phyloP scores from a whole-genome alignment of 805 yeast species.

The Ogataea chonburiensis region DNA sequence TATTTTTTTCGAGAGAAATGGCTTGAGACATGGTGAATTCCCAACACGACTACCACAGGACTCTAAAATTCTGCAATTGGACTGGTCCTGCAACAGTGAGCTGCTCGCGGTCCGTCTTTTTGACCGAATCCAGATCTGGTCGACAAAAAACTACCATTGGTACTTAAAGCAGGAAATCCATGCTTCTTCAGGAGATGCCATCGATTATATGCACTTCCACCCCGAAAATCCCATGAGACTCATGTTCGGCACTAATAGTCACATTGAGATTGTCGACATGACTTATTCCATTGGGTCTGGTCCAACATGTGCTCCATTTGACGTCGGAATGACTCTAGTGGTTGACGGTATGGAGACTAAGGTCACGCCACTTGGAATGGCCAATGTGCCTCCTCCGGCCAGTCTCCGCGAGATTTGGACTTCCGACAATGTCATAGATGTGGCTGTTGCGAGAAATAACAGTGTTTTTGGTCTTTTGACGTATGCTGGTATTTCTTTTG shows the following conservation, averaged over 20 bases:
- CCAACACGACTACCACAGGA: slow-evolving; percentile 57
- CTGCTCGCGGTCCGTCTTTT: slow-evolving; percentile 65
- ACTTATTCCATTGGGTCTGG: slow-evolving; percentile 64
- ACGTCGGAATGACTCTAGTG: slow-evolving; percentile 76
- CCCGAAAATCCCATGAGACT: slow-evolving; percentile 82
- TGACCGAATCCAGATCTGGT: slow-evolving; percentile 80
- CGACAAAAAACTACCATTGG: slow-evolving; percentile 93
- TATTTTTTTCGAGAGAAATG: slow-evolving; percentile 89
- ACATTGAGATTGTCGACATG: slow-evolving; percentile 65
- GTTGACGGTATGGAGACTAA: slow-evolving; percentile 71
- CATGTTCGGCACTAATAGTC: slow-evolving; percentile 55
- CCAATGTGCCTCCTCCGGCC: slow-evolving; percentile 95
- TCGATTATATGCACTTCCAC: slow-evolving; percentile 67
- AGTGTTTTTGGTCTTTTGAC: slow-evolving; percentile 57
- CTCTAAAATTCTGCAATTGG: slow-evolving; percentile 48
- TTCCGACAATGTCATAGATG: slow-evolving; percentile 55
- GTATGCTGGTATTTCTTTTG: slow-evolving; percentile 43
- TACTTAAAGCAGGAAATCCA: slow-evolving; percentile 78
- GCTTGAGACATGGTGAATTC: slow-evolving; percentile 87
- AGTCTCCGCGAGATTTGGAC: slow-evolving; percentile 64
- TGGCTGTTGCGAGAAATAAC: slow-evolving; percentile 63
- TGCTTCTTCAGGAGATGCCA: slow-evolving; percentile 32
- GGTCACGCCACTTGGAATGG: slow-evolving; percentile 78
- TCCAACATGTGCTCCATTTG: slow-evolving; percentile 64
- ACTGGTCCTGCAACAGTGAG: slow-evolving; percentile 84